Evolutionary conservation across 768 basidiomycete species (phyloP).

Genomic region (Leccinum pellstonianum): DNA sequence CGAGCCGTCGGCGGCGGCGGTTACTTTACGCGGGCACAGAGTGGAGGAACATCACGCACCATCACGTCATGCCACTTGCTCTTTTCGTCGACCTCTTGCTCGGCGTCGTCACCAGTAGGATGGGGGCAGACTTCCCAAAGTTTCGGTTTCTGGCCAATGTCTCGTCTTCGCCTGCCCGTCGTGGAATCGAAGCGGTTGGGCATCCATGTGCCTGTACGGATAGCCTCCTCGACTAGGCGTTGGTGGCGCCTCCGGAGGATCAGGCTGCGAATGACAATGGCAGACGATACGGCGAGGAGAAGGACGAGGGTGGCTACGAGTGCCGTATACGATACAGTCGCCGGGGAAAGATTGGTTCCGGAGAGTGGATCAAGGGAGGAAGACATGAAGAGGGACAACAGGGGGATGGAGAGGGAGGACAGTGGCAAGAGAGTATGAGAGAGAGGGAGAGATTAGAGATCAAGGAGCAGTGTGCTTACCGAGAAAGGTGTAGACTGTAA

Average conservation of each 20-base stretch:
- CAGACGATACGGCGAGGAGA: slow-evolving; percentile 63
- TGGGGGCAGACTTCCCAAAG: slow-evolving; percentile 32
- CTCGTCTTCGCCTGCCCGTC: slow-evolving; percentile 23
- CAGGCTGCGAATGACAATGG: slow-evolving; percentile 64
- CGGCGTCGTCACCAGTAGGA: slow-evolving; percentile 9
- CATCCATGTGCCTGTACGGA: slow-evolving; percentile 61
- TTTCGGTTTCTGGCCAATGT: slow-evolving; percentile 31
- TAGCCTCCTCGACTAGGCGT: slow-evolving; percentile 59
- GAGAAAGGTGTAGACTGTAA: slow-evolving; percentile 34
- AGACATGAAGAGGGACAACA: slow-evolving; percentile 18
- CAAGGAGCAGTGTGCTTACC: slow-evolving; percentile 19
- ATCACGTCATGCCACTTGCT: slow-evolving; percentile 30
- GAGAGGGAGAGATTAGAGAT: neutral
- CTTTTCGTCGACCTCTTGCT: slow-evolving; percentile 17
- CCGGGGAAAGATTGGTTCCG: slow-evolving; percentile 2
- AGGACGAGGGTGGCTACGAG: slow-evolving; percentile 64
- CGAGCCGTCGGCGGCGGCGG: neutral
- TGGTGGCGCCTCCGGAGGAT: slow-evolving; percentile 62
- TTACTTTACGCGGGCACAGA: neutral
- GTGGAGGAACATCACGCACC: slow-evolving; percentile 16
- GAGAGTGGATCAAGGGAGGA: slow-evolving; percentile 1
- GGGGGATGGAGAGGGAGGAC: slow-evolving; percentile 10
- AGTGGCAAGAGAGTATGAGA: slow-evolving; percentile 1
- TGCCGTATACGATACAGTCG: slow-evolving; percentile 38
- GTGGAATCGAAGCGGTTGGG: slow-evolving; percentile 27